phyloP scores from a whole-genome alignment of 306 rosid species.

The Casuarina glauca region DNA sequence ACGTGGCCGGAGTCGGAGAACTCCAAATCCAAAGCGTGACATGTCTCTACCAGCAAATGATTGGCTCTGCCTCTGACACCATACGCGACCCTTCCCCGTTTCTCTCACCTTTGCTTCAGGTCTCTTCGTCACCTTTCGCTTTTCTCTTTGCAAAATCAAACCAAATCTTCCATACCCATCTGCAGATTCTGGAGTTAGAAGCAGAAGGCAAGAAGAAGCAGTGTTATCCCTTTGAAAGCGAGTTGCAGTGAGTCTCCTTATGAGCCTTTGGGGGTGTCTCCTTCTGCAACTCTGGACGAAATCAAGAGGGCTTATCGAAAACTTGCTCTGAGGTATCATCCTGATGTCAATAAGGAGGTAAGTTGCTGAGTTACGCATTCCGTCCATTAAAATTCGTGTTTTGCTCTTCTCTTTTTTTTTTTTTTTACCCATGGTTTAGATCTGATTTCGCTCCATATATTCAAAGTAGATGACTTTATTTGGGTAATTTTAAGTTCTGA shows the following conservation, averaged over 20 bases:
- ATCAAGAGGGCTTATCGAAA: constrained; percentile 90
- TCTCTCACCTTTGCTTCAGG: constrained; percentile 26
- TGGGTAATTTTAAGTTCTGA: not conserved
- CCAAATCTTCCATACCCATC: constrained; percentile 35
- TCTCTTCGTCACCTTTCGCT: constrained; percentile 32
- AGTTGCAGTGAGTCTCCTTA: constrained; percentile 77
- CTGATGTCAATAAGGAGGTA: constrained; percentile 97
- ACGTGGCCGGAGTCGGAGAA: too few relatives aligned
- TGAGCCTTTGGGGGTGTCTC: constrained; percentile 74
- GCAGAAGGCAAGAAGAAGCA: constrained; percentile 21
- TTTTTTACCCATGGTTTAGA: not conserved
- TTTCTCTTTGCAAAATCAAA: constrained; percentile 33
- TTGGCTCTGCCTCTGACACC: constrained; percentile 36
- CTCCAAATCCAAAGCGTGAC: constrained; percentile 55
- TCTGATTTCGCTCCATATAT: not conserved
- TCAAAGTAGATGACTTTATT: not conserved
- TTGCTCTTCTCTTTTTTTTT: too few relatives aligned
- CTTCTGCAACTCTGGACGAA: constrained; percentile 63
- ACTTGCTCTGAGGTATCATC: constrained; percentile 94
- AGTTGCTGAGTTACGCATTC: constrained; percentile 3
- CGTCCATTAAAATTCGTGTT: not conserved
- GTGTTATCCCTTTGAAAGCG: constrained; percentile 33
- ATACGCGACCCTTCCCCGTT: constrained; percentile 16
- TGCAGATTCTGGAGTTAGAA: constrained; percentile 28
- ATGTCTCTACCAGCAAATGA: too few relatives aligned